These are phyloP conservation scores for Sugiyamaella pinicola DNA, from an alignment of 1,139 yeast genomes.

Conservation along the genomic window DNA sequence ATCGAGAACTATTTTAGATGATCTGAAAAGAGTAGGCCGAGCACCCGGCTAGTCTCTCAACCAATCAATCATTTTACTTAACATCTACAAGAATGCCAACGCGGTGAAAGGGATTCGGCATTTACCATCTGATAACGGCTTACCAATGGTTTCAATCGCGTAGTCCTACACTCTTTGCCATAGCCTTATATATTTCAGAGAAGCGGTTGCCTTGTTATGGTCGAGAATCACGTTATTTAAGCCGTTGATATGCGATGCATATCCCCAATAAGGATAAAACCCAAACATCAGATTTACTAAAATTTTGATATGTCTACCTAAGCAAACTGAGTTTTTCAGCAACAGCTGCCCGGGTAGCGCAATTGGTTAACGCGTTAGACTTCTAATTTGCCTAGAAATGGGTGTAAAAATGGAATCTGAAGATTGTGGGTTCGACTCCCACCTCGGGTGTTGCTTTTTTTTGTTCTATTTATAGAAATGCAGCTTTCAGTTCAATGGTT, in stretches of 20 bases:
- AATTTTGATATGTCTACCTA: neutral
- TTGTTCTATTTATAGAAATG: neutral
- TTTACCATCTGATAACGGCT: too few relatives aligned
- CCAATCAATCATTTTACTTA: too few relatives aligned
- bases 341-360: conserved; percentile 16
- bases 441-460: conserved; percentile 13
- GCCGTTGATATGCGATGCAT: neutral
- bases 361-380: conserved; percentile 21
- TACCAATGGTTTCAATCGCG: too few relatives aligned
- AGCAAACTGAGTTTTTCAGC: neutral
- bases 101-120: too few relatives aligned
- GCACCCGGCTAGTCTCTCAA: too few relatives aligned
- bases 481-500: neutral
- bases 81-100: too few relatives aligned
- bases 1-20: too few relatives aligned
- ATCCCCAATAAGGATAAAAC: neutral
- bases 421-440: conserved; percentile 21
- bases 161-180: too few relatives aligned
- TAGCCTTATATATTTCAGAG: too few relatives aligned
- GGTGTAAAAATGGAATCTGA: conserved; percentile 9
- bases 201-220: too few relatives aligned
- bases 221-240: too few relatives aligned
- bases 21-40: too few relatives aligned
- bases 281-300: neutral
- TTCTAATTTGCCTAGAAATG: conserved; percentile 10